Percentiles rank a stretch among this genome's conserved stretches.
Evolutionary conservation across 73 alveolate species (phyloP).

Genomic region (Stentor coeruleus): DNA sequence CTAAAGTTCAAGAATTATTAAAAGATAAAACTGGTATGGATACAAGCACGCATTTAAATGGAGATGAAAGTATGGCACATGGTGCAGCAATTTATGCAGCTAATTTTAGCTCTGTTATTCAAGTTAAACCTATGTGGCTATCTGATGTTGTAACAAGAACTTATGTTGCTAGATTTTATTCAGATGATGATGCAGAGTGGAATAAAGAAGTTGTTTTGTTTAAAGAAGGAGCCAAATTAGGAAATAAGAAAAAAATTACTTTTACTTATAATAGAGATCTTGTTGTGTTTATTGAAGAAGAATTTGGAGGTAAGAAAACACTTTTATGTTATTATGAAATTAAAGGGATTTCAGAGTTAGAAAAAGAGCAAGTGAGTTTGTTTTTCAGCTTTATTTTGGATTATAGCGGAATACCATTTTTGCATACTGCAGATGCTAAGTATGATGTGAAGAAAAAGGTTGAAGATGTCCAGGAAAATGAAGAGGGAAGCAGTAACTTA

Average conservation of each 20-base stretch:
- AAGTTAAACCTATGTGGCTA: slow-evolving; percentile 34
- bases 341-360: neutral
- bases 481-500: slow-evolving; percentile 23
- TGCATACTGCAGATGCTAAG: neutral
- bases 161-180: neutral
- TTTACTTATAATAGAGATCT: neutral
- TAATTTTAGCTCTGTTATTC: slow-evolving; percentile 52
- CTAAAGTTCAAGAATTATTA: slow-evolving; percentile 79
- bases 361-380: neutral
- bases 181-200: slow-evolving; percentile 3
- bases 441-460: slow-evolving; percentile 27
- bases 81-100: slow-evolving; percentile 97
- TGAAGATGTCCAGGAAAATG: slow-evolving; percentile 30
- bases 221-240: neutral
- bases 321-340: neutral
- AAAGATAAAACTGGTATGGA: slow-evolving; percentile 17
- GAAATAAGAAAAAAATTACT: neutral
- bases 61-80: slow-evolving; percentile 97
- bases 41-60: slow-evolving; percentile 74
- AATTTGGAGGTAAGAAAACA: neutral
- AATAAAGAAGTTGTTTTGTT: neutral
- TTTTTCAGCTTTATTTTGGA: neutral
- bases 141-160: neutral
- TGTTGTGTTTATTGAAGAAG: neutral
- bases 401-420: neutral